Evolutionary conservation across 768 basidiomycete genomes (phyloP).

Genomic region (Pleurotus citrinopileatus): DNA sequence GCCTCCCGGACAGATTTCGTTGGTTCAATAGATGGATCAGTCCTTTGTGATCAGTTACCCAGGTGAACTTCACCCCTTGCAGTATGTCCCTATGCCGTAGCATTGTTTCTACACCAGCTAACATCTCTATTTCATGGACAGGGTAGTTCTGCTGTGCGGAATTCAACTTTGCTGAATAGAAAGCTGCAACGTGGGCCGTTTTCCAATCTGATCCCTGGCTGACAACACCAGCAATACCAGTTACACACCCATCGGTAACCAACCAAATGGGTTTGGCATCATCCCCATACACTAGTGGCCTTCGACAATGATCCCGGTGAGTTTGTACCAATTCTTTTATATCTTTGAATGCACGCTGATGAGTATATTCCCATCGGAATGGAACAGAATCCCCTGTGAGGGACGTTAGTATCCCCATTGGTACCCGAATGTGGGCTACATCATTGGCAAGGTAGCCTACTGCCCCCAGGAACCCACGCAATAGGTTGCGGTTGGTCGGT

Average conservation of each 20-base stretch:
- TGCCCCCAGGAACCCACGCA: no score
- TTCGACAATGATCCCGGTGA: constrained; percentile 19
- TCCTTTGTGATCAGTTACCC: constrained; percentile 27
- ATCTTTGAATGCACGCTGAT: constrained; percentile 35
- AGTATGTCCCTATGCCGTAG: constrained; percentile 24
- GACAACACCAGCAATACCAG: constrained; percentile 26
- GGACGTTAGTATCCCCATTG: constrained; percentile 30
- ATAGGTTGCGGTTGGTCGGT: no score
- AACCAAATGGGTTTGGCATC: constrained; percentile 22
- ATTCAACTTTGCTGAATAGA: constrained; percentile 34
- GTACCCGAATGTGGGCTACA: constrained; percentile 27
- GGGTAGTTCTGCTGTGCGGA: constrained; percentile 36
- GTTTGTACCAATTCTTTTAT: constrained; percentile 23
- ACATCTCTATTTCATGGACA: constrained; percentile 35
- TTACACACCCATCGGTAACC: constrained; percentile 27
- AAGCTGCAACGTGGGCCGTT: constrained; percentile 23
- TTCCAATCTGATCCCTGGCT: constrained; percentile 22
- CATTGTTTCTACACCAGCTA: constrained; percentile 33
- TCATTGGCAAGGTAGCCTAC: no score
- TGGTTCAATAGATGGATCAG: constrained; percentile 27
- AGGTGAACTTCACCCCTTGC: constrained; percentile 24
- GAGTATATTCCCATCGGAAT: constrained; percentile 25
- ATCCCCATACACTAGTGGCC: constrained; percentile 17
- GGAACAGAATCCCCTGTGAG: constrained; percentile 22
- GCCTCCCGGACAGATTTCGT: constrained; percentile 27